Evolutionary conservation across 1,139 yeast species (phyloP).

Genomic region (Pneumocystis murina): DNA sequence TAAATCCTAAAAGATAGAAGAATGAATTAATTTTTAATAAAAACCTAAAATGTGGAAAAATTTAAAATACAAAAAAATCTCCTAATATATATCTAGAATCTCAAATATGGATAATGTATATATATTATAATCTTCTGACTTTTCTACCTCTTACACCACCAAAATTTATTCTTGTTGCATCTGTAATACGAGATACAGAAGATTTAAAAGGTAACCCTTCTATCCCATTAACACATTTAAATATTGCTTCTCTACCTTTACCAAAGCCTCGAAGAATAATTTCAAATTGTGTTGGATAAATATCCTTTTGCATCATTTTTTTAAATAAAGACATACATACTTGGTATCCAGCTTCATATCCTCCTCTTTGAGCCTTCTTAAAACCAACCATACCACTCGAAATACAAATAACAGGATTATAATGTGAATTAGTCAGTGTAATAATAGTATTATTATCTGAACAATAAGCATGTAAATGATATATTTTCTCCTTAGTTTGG

Average conservation of each 20-base stretch:
- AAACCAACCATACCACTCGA: slow-evolving; percentile 27
- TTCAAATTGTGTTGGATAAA: slow-evolving; percentile 31
- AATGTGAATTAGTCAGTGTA: slow-evolving; percentile 8
- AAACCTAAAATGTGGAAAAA: too few species aligned
- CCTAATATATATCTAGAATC: too few species aligned
- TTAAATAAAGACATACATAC: slow-evolving; percentile 61
- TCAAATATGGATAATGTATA: too few species aligned
- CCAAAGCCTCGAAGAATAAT: slow-evolving; percentile 72
- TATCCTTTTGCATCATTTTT: slow-evolving; percentile 40
- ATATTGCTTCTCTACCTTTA: slow-evolving; percentile 78
- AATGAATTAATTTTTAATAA: too few species aligned
- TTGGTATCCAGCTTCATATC: slow-evolving; percentile 88
- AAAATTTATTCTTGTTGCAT: slow-evolving; percentile 65
- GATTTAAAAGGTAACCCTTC: slow-evolving; percentile 63
- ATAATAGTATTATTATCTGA: slow-evolving; percentile 9
- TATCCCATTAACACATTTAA: slow-evolving; percentile 72
- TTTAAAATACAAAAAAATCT: too few species aligned
- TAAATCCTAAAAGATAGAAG: too few species aligned
- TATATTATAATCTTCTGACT: slow-evolving; percentile 51
- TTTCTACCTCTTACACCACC: slow-evolving; percentile 87
- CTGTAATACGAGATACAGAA: slow-evolving; percentile 53
- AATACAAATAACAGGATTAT: slow-evolving; percentile 9
- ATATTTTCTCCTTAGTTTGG: background rate
- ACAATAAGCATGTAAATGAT: slow-evolving; percentile 9
- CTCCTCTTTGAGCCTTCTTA: slow-evolving; percentile 48